These are phyloP conservation scores for Phytophthora podocarpi DNA, from an alignment of 352 stramenopile genomes.

Conservation along the genomic window DNA sequence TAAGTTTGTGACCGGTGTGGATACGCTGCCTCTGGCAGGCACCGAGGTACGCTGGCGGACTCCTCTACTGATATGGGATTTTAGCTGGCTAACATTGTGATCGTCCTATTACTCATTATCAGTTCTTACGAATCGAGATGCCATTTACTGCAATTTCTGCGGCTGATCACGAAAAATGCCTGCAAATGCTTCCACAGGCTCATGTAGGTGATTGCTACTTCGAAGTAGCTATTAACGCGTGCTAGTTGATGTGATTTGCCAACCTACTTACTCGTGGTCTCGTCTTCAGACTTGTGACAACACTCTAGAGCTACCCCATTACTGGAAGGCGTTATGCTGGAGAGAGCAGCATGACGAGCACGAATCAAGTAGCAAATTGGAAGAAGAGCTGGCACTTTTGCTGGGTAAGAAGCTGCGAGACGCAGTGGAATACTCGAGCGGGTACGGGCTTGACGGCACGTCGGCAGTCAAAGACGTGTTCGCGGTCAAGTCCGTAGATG, in stretches of 20 bases:
- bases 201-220: slow-evolving; percentile 66
- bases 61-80: neutral
- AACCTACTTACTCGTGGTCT: neutral
- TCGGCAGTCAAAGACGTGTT: slow-evolving; percentile 29
- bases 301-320: slow-evolving; percentile 73
- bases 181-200: slow-evolving; percentile 74
- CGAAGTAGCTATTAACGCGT: too few species aligned
- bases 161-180: slow-evolving; percentile 44
- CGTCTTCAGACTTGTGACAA: slow-evolving; percentile 72
- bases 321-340: slow-evolving; percentile 76
- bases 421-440: slow-evolving; percentile 65
- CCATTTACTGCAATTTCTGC: slow-evolving; percentile 55
- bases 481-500: slow-evolving; percentile 6
- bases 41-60: slow-evolving; percentile 52
- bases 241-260: too few species aligned
- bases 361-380: slow-evolving; percentile 30
- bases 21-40: slow-evolving; percentile 61
- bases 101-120: too few species aligned
- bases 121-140: slow-evolving; percentile 85
- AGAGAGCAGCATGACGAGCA: slow-evolving; percentile 39
- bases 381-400: slow-evolving; percentile 49
- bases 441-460: slow-evolving; percentile 70
- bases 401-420: slow-evolving; percentile 56
- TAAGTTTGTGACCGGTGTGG: slow-evolving; percentile 79
- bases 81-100: neutral